Conservation (phyloP, 2,329 filamentous ascomycete genomes). For the Leptographium radiaticola region DNA sequence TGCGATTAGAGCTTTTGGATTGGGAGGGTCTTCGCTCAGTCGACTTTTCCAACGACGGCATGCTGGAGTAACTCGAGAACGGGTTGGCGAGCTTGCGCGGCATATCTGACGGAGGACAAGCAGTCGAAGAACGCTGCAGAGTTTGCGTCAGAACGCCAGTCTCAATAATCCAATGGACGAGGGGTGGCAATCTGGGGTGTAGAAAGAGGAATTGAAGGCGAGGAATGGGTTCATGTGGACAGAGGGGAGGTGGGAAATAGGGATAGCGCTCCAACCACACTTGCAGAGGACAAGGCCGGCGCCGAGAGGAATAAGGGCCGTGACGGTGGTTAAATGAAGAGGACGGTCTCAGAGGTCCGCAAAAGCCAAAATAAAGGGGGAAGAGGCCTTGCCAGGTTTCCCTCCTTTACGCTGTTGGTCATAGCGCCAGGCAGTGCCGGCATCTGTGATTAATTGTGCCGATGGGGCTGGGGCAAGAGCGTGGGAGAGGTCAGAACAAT, state of each 20-base stretch:
- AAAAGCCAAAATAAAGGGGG: not conserved
- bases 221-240: not conserved
- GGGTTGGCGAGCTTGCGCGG: slow-evolving; percentile 46
- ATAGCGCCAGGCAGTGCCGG: not conserved
- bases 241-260: not conserved
- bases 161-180: not conserved
- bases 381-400: not conserved
- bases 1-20: slow-evolving; percentile 55
- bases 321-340: not conserved
- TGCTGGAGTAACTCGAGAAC: slow-evolving; percentile 37
- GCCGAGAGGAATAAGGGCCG: not conserved
- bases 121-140: not conserved
- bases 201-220: not conserved
- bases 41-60: slow-evolving; percentile 33
- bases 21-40: slow-evolving; percentile 45
- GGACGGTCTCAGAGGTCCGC: not conserved
- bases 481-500: not conserved
- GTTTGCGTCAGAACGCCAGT: not conserved
- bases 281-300: not conserved
- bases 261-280: not conserved
- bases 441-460: not conserved
- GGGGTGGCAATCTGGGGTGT: not conserved
- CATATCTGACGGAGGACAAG: slow-evolving; percentile 26
- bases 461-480: not conserved
- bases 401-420: not conserved